Percentiles rank a stretch among this genome's conserved stretches.
phyloP scores from a whole-genome alignment of 176 grass and related monocot genomes.

The sorghum (Sorghum bicolor) region Sorghum_bicolor_NCBIv3 NC_012872.2:54098001-54098500 shows the following conservation, averaged over 20 bases:
- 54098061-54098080: not conserved
- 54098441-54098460: slow-evolving; percentile 76
- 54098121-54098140: slow-evolving; percentile 22
- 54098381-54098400: slow-evolving; percentile 38
- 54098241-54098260: not conserved
- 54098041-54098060: not conserved
- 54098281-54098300: not conserved
- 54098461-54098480: slow-evolving; percentile 80
- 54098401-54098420: not conserved
- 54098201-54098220: slow-evolving; percentile 34
- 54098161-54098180: slow-evolving; percentile 55
- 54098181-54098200: slow-evolving; percentile 22
- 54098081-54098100: not conserved
- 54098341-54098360: slow-evolving; percentile 33
- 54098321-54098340: not conserved
- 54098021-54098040: not conserved
- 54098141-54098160: slow-evolving; percentile 61
- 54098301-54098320: not conserved
- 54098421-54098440: not conserved
- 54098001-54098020: not conserved
- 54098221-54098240: not conserved
- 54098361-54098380: slow-evolving; percentile 53
- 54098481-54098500: slow-evolving; percentile 78
- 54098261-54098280: not conserved
- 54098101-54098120: slow-evolving; percentile 48